A percentile compares a stretch with the other conserved stretches of the same genome.
These are phyloP conservation scores for Leishmania martiniquensis DNA, from an alignment of 208 protist species.

Conservation along the genomic window DNA sequence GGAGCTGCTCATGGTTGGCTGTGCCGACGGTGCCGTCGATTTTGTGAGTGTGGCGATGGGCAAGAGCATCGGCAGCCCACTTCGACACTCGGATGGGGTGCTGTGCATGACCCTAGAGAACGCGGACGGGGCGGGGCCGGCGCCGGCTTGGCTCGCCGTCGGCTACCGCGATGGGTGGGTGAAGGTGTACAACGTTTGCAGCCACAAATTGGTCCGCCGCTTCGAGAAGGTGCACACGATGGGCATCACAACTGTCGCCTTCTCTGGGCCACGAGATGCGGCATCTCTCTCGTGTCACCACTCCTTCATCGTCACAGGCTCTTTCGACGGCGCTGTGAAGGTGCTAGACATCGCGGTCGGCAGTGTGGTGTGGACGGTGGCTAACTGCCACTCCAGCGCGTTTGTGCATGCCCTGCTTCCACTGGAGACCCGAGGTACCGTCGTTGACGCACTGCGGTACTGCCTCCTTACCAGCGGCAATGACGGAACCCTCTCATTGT, in stretches of 20 bases:
- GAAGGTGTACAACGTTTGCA: slow-evolving; percentile 77
- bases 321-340: slow-evolving; percentile 67
- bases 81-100: slow-evolving; percentile 62
- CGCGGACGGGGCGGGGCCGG: slow-evolving; percentile 15
- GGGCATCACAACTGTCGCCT: slow-evolving; percentile 68
- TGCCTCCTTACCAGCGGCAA: slow-evolving; percentile 69
- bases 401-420: slow-evolving; percentile 62
- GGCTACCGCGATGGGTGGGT: slow-evolving; percentile 85
- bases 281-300: slow-evolving; percentile 51
- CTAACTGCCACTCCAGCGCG: slow-evolving; percentile 56
- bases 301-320: slow-evolving; percentile 58
- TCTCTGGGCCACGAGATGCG: slow-evolving; percentile 44
- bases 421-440: slow-evolving; percentile 7
- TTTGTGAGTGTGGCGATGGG: slow-evolving; percentile 44
- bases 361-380: slow-evolving; percentile 36
- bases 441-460: not conserved
- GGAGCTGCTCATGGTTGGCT: slow-evolving; percentile 55
- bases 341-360: slow-evolving; percentile 64
- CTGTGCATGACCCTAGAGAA: slow-evolving; percentile 41
- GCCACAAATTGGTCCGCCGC: slow-evolving; percentile 69
- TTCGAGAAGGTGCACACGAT: slow-evolving; percentile 65
- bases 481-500: slow-evolving; percentile 71
- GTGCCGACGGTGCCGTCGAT: slow-evolving; percentile 63
- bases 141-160: slow-evolving; percentile 62
- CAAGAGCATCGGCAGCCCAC: slow-evolving; percentile 28